These are phyloP conservation scores for Scheffersomyces insectosa DNA, from an alignment of 1,139 yeast species.

Conservation along the genomic window DNA sequence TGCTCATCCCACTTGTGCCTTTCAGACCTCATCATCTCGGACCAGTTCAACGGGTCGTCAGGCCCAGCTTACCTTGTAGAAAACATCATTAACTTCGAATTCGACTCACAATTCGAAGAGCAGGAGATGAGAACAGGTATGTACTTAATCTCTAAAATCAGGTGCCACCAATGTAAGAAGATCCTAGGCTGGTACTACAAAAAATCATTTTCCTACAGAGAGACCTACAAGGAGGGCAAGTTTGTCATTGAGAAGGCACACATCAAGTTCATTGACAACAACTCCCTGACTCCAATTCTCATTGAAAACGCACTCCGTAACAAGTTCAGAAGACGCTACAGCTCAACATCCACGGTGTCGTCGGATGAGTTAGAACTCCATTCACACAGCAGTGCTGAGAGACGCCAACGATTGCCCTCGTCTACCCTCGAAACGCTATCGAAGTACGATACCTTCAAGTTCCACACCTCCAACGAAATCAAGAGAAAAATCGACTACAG, in stretches of 20 bases:
- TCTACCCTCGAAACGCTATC: no score
- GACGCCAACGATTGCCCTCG: no score
- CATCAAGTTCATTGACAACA: constrained; percentile 16
- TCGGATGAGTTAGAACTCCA: not conserved
- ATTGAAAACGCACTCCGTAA: constrained; percentile 30
- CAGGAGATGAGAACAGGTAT: constrained; percentile 68
- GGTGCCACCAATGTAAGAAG: constrained; percentile 64
- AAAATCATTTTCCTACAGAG: constrained; percentile 53
- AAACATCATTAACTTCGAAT: constrained; percentile 43
- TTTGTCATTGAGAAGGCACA: constrained; percentile 63
- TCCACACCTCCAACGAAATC: constrained; percentile 5
- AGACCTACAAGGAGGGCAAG: constrained; percentile 76
- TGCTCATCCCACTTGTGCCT: constrained; percentile 58
- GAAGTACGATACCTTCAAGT: constrained; percentile 5
- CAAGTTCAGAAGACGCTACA: constrained; percentile 25
- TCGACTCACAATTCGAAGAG: constrained; percentile 33
- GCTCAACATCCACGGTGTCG: not conserved
- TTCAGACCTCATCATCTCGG: constrained; percentile 46
- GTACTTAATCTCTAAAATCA: constrained; percentile 62
- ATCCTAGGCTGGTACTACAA: constrained; percentile 80
- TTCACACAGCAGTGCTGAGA: no score
- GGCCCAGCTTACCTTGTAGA: constrained; percentile 58
- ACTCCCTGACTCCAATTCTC: constrained; percentile 19
- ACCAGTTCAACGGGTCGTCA: constrained; percentile 50
- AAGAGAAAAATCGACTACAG: constrained; percentile 13